Evolutionary conservation across 2,329 filamentous ascomycete species (phyloP).

Genomic region (Neofusicoccum ribis): DNA sequence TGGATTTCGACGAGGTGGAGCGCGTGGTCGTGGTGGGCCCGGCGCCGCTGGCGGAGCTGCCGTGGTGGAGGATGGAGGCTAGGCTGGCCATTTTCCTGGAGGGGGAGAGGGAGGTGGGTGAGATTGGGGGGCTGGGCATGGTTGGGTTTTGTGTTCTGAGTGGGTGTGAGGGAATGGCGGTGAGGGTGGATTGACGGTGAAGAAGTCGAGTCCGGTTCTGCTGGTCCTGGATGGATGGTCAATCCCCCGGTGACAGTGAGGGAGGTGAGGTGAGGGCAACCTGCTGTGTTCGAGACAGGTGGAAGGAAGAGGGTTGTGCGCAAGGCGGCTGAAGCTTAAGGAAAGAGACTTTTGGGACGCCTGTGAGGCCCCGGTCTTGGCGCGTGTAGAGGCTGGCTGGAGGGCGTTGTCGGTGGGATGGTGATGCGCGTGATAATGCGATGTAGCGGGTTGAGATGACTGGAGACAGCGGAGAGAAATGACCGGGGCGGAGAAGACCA

Average conservation of each 20-base stretch:
- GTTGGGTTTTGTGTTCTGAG: background rate
- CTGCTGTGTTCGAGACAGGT: background rate
- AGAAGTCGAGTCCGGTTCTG: too few relatives aligned
- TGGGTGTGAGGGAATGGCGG: background rate
- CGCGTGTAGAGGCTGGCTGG: background rate
- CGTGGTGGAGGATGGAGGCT: constrained; percentile 2
- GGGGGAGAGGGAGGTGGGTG: constrained; percentile 9
- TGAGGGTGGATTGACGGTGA: background rate
- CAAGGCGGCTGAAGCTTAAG: background rate
- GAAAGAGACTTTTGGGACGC: background rate
- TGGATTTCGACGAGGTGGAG: background rate
- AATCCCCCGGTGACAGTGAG: background rate
- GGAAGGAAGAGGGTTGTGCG: background rate
- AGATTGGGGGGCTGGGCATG: constrained; percentile 15
- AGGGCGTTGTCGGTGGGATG: background rate
- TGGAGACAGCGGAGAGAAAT: background rate
- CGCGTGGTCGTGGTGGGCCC: background rate
- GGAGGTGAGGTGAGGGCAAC: background rate
- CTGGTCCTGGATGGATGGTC: background rate
- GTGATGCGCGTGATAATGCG: background rate
- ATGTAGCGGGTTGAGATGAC: background rate
- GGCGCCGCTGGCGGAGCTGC: background rate
- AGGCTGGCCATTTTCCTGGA: constrained; percentile 10
- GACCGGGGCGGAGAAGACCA: constrained; percentile 4
- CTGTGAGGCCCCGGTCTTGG: background rate